Evolutionary conservation across 768 basidiomycete species (phyloP).

Genomic region (Termitomyces sp.): DNA sequence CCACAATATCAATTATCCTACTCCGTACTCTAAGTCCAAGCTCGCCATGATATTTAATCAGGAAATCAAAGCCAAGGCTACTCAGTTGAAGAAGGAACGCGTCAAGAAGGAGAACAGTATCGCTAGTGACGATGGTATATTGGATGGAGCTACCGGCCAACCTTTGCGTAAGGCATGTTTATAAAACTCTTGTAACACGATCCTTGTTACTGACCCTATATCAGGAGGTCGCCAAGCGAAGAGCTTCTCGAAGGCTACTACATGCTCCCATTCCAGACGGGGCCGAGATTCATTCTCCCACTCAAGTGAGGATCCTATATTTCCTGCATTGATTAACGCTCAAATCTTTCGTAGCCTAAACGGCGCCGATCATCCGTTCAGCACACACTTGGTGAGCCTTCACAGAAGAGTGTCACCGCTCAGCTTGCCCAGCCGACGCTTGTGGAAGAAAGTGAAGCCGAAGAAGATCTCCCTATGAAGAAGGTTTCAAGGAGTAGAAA

Average conservation of each 20-base stretch:
- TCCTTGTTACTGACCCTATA: conserved; percentile 7
- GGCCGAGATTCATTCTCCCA: conserved; percentile 40
- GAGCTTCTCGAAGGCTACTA: conserved; percentile 64
- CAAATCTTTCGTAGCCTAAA: conserved; percentile 47
- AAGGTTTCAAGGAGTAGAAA: conserved; percentile 61
- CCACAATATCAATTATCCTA: conserved; percentile 71
- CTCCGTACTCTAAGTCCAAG: conserved; percentile 72
- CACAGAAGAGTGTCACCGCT: conserved; percentile 26
- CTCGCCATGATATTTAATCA: conserved; percentile 74
- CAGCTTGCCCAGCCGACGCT: conserved; percentile 42
- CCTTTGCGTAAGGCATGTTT: conserved; percentile 30
- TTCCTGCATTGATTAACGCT: conserved; percentile 5
- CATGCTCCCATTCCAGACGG: conserved; percentile 46
- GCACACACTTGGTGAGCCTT: conserved; percentile 52
- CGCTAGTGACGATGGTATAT: conserved; percentile 80
- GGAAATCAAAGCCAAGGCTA: conserved; percentile 57
- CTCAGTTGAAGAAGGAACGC: conserved; percentile 57
- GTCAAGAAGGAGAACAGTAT: conserved; percentile 60
- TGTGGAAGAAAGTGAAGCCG: conserved; percentile 73
- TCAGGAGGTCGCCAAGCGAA: conserved; percentile 28
- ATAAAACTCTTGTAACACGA: neutral
- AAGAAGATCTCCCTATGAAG: conserved; percentile 52
- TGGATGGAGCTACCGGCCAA: conserved; percentile 76
- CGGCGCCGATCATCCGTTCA: conserved; percentile 77
- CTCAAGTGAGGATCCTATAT: conserved; percentile 43